Evolutionary conservation across 2,329 filamentous ascomycete genomes (phyloP), one percentile per base, ranked within the genome.

Genomic region (Beauveria caledonica): DNA sequence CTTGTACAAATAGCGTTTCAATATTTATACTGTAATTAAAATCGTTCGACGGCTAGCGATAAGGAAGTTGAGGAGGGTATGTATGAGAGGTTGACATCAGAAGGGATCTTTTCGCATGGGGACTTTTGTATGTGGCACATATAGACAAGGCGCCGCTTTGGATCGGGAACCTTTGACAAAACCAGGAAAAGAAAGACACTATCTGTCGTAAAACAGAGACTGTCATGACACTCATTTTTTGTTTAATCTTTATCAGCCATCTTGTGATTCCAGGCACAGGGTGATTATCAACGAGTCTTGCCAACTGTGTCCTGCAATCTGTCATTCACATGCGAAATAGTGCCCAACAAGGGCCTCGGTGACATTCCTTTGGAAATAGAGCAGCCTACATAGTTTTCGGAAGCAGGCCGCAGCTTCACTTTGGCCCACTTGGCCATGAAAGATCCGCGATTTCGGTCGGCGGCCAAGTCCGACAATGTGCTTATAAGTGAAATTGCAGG

Each of bases 1-100:
- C 17, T 52, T 62, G 57, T 62, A 62, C 51, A 62, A 62, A 56
- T 67, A 68, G 52, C 60, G 58, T 61, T 62, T 55, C 6, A 19
- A 39, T 44, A 39, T 52, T 46, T 23, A 48, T 36, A 46, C 36
- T 53, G 27, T 53, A 53, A 42, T 42, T 60, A 48, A 29, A 60
- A 60, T 5, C 49, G 39, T n/a, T 46, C 10, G 19, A 39, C 15
- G 49, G 25, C 40, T 19, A 19, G 25, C 15, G 27, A 53, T 27
- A 39, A 36, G 27, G 39, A 19, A 27, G 48, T 7, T 1, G 29
- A 9, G 36, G 19, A 45, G 27, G 19, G 27, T 44, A 3, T 60
- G 42, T 48, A 60, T 27, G 49, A 54, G 21, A 33, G 9, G 29
- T 23, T 54, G 27, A 9, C 40, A 54, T 36, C 8, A 45, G 50